Base-by-base conservation (phyloP, 305 asterid species). In the Plantago coronopus region DNA sequence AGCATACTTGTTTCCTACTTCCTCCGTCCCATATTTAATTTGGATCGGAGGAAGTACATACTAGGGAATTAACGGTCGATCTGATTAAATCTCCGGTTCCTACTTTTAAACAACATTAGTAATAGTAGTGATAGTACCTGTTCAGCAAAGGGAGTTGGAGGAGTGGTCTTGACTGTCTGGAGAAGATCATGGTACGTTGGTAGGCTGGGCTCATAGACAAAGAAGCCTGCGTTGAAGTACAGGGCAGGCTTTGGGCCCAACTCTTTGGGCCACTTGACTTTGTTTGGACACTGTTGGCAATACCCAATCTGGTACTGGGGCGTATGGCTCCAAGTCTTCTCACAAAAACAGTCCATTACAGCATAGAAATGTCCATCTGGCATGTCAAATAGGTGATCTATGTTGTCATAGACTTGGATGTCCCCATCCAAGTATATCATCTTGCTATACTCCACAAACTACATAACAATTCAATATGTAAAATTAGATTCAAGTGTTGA, bases 381-480 rank as follows among this genome's bases (percentile, higher is more conserved):
- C 68, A 66, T 22, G 19, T 76, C 84, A 63, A 79, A 76, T 1
- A 79, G 64, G 40, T 76, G 72, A 44, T 79, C 84, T 10, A 79
- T 70, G 72, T 73, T 79, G 1, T 76, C 81, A 40, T 25, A 71
- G 5, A 79, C 81, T 40, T 79, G 84, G 7, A 79, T 76, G 5
- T 79, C 84, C 19, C 79, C 84, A 51, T 79, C 84, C 68, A 79
- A 42, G 75, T 79, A 79, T 61, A 79, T 68, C 84, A 79, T 79
- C 74, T 76, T 79, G 68, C 79, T 71, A 47, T 79, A 76, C 75
- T 79, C 84, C 63, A 63, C 43, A n/a, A 63, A 51, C 68, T 63
- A 14, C 53, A 20, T 1, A 17, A 44, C 7, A 13, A 22, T 44
- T 2, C 17, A 55, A 17, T 31, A 55, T 29, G 31, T 17, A 29